Conservation (phyloP, 495 filamentous ascomycete genomes). For the Lasiosphaeria miniovina region DNA sequence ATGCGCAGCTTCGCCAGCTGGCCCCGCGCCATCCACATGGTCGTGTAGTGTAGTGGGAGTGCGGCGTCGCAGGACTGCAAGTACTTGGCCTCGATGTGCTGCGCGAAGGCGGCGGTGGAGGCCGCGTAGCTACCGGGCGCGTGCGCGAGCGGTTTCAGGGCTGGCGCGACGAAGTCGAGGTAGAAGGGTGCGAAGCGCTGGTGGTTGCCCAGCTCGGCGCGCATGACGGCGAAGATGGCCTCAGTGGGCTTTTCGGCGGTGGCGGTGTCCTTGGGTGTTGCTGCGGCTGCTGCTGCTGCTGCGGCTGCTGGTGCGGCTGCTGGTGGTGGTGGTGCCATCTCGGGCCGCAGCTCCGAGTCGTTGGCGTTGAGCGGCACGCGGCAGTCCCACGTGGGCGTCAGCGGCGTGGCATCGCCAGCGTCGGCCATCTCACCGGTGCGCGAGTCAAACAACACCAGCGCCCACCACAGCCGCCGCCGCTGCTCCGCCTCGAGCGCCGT, state of each 20-base stretch:
- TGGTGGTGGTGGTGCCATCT: slow-evolving; percentile 45
- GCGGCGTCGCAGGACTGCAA: slow-evolving; percentile 45
- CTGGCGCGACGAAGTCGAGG: slow-evolving; percentile 50
- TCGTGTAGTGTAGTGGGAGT: slow-evolving; percentile 54
- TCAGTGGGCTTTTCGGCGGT: slow-evolving; percentile 39
- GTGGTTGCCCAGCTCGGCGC: slow-evolving; percentile 48
- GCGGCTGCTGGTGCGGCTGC: slow-evolving; percentile 29
- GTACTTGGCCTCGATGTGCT: slow-evolving; percentile 46
- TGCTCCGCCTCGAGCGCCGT: slow-evolving; percentile 53
- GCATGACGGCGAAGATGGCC: slow-evolving; percentile 48
- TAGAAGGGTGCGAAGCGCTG: slow-evolving; percentile 45
- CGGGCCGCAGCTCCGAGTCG: slow-evolving; percentile 52
- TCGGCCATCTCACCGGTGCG: slow-evolving; percentile 49
- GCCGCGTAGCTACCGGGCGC: slow-evolving; percentile 8
- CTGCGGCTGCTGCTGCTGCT: slow-evolving; percentile 32
- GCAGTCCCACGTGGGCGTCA: slow-evolving; percentile 57
- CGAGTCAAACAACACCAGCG: slow-evolving; percentile 49
- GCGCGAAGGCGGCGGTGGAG: slow-evolving; percentile 37
- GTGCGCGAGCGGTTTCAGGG: slow-evolving; percentile 40
- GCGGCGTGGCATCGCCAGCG: slow-evolving; percentile 27
- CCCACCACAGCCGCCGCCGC: slow-evolving; percentile 60
- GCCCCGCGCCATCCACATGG: slow-evolving; percentile 47
- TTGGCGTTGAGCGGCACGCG: slow-evolving; percentile 52
- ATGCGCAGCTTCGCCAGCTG: slow-evolving; percentile 46
- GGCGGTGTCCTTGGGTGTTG: slow-evolving; percentile 13